Conservation (phyloP, 805 yeast species). For the Metschnikowia similis region DNA sequence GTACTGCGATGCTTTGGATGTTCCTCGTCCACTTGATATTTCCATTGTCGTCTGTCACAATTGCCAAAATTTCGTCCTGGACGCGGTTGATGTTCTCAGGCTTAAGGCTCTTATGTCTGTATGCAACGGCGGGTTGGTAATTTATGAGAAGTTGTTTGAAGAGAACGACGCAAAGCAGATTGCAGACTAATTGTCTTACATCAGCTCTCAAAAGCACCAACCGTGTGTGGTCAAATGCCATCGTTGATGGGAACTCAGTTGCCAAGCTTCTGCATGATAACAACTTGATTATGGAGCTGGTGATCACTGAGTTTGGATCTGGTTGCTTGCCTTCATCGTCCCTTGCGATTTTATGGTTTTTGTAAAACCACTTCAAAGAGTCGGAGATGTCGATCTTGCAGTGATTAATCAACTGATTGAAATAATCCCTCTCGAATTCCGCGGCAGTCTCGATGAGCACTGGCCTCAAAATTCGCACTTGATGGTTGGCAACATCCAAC, state of each 20-base stretch:
- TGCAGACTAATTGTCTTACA: constrained; percentile 77
- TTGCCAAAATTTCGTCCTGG: constrained; percentile 69
- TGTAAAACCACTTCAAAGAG: constrained; percentile 63
- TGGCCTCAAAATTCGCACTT: constrained; percentile 80
- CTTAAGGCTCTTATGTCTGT: constrained; percentile 17
- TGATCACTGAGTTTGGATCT: constrained; percentile 36
- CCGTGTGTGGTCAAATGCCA: constrained; percentile 81
- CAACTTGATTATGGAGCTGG: constrained; percentile 55
- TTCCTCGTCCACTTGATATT: constrained; percentile 89
- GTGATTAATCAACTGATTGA: constrained; percentile 47
- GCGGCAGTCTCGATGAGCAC: constrained; percentile 81
- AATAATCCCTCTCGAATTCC: constrained; percentile 84
- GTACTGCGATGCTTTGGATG: constrained; percentile 66
- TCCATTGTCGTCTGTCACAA: constrained; percentile 81
- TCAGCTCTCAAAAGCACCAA: constrained; percentile 77
- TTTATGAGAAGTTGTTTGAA: constrained; percentile 60
- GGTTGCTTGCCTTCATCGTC: constrained; percentile 12
- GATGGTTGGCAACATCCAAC: constrained; percentile 92
- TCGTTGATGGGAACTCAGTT: constrained; percentile 74
- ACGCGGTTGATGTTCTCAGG: constrained; percentile 42
- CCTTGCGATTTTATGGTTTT: constrained; percentile 24
- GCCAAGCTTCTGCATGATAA: constrained; percentile 78
- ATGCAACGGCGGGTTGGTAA: constrained; percentile 26
- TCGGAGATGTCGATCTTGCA: constrained; percentile 57
- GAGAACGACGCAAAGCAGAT: constrained; percentile 66